Base-by-base conservation (phyloP, 495 filamentous ascomycete species). In the Glutinoglossum americanum region DNA sequence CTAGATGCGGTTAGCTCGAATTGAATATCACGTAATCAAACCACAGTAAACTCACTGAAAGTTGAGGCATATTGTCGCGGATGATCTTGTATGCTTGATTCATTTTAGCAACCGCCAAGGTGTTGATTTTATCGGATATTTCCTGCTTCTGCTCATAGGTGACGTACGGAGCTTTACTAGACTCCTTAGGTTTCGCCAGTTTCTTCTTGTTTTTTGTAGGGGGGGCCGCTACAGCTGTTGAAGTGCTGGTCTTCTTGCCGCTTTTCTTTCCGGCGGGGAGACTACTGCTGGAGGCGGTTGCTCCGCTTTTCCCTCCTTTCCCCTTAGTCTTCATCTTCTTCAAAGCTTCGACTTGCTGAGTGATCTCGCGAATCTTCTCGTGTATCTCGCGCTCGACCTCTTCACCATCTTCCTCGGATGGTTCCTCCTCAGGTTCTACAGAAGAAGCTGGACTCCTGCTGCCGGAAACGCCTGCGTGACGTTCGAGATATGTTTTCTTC, bases 41-140 rank as follows among this genome's bases (percentile, higher is more conserved):
- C 30, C 15, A 17, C 7, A 9, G 1, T 17, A 32, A 11, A 53
- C 49, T 53, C 71, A 80, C 77, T 70, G 83, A 79, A 60, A 89
- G 79, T 70, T 81, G 74, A 28, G 84, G 83, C 62, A 89, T 87
- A 60, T 93, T 89, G 54, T 76, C 79, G 68, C 89, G 85, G 65
- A 98, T 97, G 63, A 94, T 89, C 39, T 82, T 78, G n/a, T 95
- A 81, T 5, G 87, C 87, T 60, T 80, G 75, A 41, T 79, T 76
- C 68, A 94, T 83, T 61, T 84, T 82, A 26, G 74, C 72, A 28
- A 84, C 82, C 0, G 84, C 77, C 53, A 94, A 78, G 32, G 77
- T 79, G 60, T 77, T 79, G 57, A 95, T 89, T 6, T 82, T 82
- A 56, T 80, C 80, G 0, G 85, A 87, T 56, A 95, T 90, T 61